Evolutionary conservation across 352 stramenopile species (phyloP).

Genomic region (Plasmopara viticola): DNA sequence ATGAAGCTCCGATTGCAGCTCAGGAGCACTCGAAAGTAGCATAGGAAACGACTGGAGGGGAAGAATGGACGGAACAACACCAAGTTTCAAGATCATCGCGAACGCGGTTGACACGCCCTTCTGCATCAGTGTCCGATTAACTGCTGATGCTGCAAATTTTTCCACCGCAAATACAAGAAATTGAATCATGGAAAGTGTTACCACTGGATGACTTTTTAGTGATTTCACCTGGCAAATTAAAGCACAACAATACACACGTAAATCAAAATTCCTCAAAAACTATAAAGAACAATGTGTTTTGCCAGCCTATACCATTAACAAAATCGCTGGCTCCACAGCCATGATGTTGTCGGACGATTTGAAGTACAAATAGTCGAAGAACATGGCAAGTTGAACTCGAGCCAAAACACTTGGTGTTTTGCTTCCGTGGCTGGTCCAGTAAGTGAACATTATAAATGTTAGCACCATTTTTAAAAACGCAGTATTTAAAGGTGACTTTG

Average conservation of each 20-base stretch:
- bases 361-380: conserved; percentile 86
- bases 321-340: conserved; percentile 72
- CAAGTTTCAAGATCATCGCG: conserved; percentile 63
- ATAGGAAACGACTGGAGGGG: conserved; percentile 75
- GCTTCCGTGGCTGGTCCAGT: conserved; percentile 33
- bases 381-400: conserved; percentile 79
- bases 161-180: conserved; percentile 82
- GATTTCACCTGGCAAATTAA: conserved; percentile 55
- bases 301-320: conserved; percentile 59
- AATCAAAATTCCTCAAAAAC: conserved; percentile 3
- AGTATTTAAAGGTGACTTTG: neutral
- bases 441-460: neutral
- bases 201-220: conserved; percentile 77
- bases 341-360: conserved; percentile 77
- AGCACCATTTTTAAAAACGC: neutral
- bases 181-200: conserved; percentile 80
- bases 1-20: conserved; percentile 65
- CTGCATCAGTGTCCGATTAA: conserved; percentile 74
- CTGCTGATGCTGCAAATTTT: conserved; percentile 71
- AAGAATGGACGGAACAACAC: conserved; percentile 60
- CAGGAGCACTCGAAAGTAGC: conserved; percentile 53
- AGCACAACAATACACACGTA: neutral
- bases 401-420: conserved; percentile 65
- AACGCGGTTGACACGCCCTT: conserved; percentile 79
- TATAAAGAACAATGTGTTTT: neutral